Evolutionary conservation across 2,329 filamentous ascomycete species (phyloP).

Genomic region (Fusarium albosuccineum): DNA sequence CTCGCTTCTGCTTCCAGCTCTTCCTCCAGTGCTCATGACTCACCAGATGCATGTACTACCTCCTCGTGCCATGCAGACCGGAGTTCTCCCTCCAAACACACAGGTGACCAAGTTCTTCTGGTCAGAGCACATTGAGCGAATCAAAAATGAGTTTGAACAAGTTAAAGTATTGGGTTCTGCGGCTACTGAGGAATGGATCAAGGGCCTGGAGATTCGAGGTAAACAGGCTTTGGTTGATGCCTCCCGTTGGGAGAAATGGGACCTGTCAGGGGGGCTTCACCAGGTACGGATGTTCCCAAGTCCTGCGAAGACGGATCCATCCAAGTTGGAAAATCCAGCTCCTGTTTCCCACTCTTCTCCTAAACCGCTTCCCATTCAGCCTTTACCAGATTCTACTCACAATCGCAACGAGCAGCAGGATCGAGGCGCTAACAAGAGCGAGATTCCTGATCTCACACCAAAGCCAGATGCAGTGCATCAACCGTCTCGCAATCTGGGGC

Average conservation of each 20-base stretch:
- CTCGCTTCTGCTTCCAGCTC: conserved; percentile 73
- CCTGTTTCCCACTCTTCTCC: not conserved
- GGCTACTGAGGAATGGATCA: conserved; percentile 81
- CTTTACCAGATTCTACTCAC: not conserved
- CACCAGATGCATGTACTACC: conserved; percentile 71
- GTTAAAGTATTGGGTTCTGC: conserved; percentile 76
- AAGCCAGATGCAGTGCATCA: conserved; percentile 15
- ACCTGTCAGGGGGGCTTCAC: conserved; percentile 58
- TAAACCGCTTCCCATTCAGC: conserved; percentile 5
- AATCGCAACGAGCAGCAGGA: conserved; percentile 10
- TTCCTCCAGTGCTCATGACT: conserved; percentile 77
- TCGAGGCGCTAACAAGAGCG: conserved; percentile 8
- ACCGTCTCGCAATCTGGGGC: conserved; percentile 21
- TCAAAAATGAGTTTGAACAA: conserved; percentile 72
- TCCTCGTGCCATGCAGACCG: conserved; percentile 65
- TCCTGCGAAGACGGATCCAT: conserved; percentile 4
- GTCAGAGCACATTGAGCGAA: conserved; percentile 70
- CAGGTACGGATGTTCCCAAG: conserved; percentile 51
- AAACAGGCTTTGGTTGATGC: conserved; percentile 71
- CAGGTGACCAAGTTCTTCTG: conserved; percentile 76
- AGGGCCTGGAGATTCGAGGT: conserved; percentile 76
- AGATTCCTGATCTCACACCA: conserved; percentile 9
- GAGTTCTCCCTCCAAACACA: conserved; percentile 59
- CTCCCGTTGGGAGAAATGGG: conserved; percentile 82
- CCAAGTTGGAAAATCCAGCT: conserved; percentile 3